phyloP scores from a whole-genome alignment of 129 eudicot species.

The Lactuca sativa region DNA sequence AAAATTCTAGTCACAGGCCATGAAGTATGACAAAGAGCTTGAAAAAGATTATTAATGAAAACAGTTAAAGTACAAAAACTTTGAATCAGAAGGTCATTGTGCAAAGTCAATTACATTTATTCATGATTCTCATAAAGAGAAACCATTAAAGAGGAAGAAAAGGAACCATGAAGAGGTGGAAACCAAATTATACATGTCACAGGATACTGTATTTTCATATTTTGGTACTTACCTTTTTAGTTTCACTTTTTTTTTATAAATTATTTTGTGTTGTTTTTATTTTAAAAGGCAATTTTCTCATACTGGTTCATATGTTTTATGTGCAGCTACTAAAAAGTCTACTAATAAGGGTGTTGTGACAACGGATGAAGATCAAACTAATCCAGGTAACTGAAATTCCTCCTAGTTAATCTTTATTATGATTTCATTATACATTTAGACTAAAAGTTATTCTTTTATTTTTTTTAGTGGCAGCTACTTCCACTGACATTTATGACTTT shows the following conservation, averaged over 20 bases:
- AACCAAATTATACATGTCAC: slow-evolving; percentile 47
- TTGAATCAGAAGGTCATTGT: slow-evolving; percentile 35
- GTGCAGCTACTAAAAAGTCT: slow-evolving; percentile 52
- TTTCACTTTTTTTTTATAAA: neutral
- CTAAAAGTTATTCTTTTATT: neutral
- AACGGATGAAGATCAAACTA: slow-evolving; percentile 35
- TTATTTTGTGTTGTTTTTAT: neutral
- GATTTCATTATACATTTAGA: neutral
- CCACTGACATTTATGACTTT: slow-evolving; percentile 12
- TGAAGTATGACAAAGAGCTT: slow-evolving; percentile 50
- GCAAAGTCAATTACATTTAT: slow-evolving; percentile 51
- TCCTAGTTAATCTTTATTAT: neutral
- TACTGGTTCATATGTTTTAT: slow-evolving; percentile 9
- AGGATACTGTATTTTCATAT: slow-evolving; percentile 65
- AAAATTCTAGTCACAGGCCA: slow-evolving; percentile 50
- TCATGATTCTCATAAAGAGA: slow-evolving; percentile 32
- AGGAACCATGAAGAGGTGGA: slow-evolving; percentile 56
- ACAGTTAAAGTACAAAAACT: slow-evolving; percentile 35
- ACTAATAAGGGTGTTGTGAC: slow-evolving; percentile 32
- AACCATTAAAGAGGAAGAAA: slow-evolving; percentile 61
- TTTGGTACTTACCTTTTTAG: slow-evolving; percentile 43
- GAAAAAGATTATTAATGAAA: slow-evolving; percentile 41
- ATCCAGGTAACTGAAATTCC: slow-evolving; percentile 39
- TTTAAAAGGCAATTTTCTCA: no score
- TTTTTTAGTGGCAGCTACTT: slow-evolving; percentile 18